phyloP scores from a whole-genome alignment of 768 basidiomycete genomes.

The Mycena indigotica region DNA sequence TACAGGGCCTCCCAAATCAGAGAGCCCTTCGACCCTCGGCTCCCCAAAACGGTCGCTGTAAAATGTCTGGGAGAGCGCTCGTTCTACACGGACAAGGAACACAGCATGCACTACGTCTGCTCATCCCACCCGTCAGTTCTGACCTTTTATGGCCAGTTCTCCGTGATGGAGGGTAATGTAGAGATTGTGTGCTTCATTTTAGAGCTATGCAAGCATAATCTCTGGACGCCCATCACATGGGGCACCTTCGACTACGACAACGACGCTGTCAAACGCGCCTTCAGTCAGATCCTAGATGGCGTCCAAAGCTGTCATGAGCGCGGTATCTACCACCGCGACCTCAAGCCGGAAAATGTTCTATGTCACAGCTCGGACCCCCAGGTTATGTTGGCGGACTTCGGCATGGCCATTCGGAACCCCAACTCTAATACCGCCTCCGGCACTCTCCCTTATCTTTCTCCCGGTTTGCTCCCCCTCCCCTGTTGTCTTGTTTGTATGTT shows the following conservation, averaged over 20 bases:
- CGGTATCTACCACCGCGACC: constrained; percentile 49
- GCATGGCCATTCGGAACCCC: constrained; percentile 34
- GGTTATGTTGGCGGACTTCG: constrained; percentile 57
- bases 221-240: constrained; percentile 47
- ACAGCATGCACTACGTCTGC: constrained; percentile 35
- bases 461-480: background rate
- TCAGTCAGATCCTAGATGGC: constrained; percentile 66
- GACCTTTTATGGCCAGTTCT: constrained; percentile 49
- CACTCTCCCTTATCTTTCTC: constrained; percentile 17
- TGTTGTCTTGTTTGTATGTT: background rate
- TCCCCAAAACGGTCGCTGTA: constrained; percentile 36
- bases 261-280: constrained; percentile 45
- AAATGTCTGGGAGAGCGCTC: constrained; percentile 51
- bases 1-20: constrained; percentile 4
- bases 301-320: constrained; percentile 71
- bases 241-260: constrained; percentile 44
- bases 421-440: constrained; percentile 23
- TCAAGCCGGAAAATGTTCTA: constrained; percentile 72
- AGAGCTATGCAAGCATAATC: constrained; percentile 41
- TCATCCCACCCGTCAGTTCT: constrained; percentile 42
- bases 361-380: constrained; percentile 45
- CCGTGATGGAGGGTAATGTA: constrained; percentile 26
- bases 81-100: constrained; percentile 50
- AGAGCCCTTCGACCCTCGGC: background rate
- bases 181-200: constrained; percentile 34